These are phyloP conservation scores for Wickerhamomyces strasburgensis DNA, from an alignment of 805 yeast species.

Conservation along the genomic window DNA sequence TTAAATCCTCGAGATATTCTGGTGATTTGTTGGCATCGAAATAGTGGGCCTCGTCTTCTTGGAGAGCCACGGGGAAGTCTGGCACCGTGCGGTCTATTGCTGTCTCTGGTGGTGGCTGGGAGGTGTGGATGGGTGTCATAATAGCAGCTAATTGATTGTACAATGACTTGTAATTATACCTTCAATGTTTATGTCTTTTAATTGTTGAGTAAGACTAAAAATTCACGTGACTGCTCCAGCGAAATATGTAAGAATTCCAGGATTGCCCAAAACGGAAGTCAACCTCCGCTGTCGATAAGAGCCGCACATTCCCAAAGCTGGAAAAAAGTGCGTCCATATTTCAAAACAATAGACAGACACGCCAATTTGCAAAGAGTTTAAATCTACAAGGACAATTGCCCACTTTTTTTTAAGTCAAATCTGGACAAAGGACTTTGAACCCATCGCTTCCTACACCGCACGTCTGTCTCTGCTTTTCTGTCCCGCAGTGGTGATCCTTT, in stretches of 20 bases:
- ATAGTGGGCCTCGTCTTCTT: slow-evolving; percentile 67
- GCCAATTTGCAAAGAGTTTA: too few relatives aligned
- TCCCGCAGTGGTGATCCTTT: too few relatives aligned
- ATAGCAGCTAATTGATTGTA: too few relatives aligned
- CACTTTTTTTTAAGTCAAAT: too few relatives aligned
- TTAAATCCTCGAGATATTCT: slow-evolving; percentile 58
- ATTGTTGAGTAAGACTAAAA: too few relatives aligned
- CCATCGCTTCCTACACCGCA: too few relatives aligned
- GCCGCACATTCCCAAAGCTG: background rate
- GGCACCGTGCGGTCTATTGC: slow-evolving; percentile 81
- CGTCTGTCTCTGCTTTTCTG: too few relatives aligned
- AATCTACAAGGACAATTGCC: too few relatives aligned
- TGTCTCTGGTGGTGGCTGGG: slow-evolving; percentile 59
- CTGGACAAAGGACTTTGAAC: too few relatives aligned
- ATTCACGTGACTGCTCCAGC: background rate
- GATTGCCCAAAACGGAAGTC: background rate
- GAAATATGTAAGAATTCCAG: too few relatives aligned
- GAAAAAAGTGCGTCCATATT: background rate
- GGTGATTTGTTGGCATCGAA: slow-evolving; percentile 75
- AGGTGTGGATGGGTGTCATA: slow-evolving; percentile 43
- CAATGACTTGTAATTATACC: background rate
- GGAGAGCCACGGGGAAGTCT: slow-evolving; percentile 71
- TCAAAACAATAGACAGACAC: background rate
- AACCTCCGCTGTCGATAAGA: too few relatives aligned
- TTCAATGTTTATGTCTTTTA: too few relatives aligned